Evolutionary conservation across 441 rosid genomes (phyloP).

Genomic region (Gossypium davidsonii): DNA sequence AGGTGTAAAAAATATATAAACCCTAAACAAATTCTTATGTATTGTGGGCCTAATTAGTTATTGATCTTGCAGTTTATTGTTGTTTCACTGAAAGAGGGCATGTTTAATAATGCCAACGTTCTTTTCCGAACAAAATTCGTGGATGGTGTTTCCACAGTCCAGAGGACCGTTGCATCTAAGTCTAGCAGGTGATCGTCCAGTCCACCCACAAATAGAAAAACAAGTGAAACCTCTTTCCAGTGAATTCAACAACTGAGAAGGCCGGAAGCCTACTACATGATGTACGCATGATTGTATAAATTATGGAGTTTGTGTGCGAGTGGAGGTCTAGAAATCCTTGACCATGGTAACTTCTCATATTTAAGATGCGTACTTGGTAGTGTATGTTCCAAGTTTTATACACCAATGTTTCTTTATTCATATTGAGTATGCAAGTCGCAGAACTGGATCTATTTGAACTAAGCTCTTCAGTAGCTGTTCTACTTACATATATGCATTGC

Average conservation of each 20-base stretch:
- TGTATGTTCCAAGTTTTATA: neutral
- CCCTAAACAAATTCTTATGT: neutral
- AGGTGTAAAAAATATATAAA: neutral
- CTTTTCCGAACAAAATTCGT: constrained; percentile 92
- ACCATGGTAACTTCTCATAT: neutral
- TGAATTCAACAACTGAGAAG: neutral
- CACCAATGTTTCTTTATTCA: no score
- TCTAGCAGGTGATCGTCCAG: constrained; percentile 41
- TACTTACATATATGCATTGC: no score
- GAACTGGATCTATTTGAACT: no score
- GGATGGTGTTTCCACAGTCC: constrained; percentile 96
- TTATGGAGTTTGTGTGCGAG: neutral
- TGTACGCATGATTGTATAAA: neutral
- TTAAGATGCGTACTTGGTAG: neutral
- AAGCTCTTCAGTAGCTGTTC: no score
- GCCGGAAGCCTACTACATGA: neutral
- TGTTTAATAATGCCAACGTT: constrained; percentile 98
- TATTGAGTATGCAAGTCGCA: no score
- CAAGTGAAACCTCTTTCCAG: neutral
- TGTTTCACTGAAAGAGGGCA: constrained; percentile 95
- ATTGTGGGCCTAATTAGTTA: neutral
- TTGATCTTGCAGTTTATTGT: constrained; percentile 67
- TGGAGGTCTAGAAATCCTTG: neutral
- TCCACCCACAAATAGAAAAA: neutral
- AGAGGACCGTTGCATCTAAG: constrained; percentile 72